Conservation (phyloP, 164 flowering plant species). For the Vitis rupestris region DNA sequence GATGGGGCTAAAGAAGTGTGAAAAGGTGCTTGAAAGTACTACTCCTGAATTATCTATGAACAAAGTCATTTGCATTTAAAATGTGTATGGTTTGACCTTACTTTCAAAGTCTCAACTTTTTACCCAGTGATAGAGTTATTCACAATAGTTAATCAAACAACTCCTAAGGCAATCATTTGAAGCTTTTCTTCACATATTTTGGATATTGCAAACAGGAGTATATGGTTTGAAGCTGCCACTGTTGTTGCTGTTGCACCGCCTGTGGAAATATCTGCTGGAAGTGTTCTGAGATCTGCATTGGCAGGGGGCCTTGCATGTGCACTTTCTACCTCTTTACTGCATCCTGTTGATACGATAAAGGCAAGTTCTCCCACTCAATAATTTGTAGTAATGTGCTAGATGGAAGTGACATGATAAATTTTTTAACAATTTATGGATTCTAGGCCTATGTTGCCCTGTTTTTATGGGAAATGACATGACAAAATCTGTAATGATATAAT, state of each 20-base stretch:
- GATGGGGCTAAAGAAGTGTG: no score
- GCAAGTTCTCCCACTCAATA: constrained; percentile 29
- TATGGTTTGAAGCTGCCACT: constrained; percentile 97
- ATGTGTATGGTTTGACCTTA: no score
- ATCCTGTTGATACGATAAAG: constrained; percentile 92
- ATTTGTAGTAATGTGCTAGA: not conserved
- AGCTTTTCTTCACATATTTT: constrained; percentile 8
- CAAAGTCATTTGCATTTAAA: no score
- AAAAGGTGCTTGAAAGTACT: no score
- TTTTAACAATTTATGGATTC: no score
- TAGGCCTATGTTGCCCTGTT: no score
- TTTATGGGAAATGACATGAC: not conserved
- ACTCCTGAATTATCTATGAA: no score
- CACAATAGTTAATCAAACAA: no score
- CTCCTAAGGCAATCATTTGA: no score
- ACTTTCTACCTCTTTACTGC: constrained; percentile 74
- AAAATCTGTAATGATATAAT: not conserved
- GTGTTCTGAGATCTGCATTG: constrained; percentile 88
- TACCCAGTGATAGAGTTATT: no score
- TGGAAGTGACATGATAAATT: no score
- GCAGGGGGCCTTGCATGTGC: constrained; percentile 98
- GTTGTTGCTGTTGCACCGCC: constrained; percentile 97
- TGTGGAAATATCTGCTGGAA: constrained; percentile 85
- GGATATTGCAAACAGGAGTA: constrained; percentile 46
- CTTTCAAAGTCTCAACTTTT: no score